phyloP scores from a whole-genome alignment of 495 filamentous ascomycete genomes.

The Lophiostoma macrostomum region DNA sequence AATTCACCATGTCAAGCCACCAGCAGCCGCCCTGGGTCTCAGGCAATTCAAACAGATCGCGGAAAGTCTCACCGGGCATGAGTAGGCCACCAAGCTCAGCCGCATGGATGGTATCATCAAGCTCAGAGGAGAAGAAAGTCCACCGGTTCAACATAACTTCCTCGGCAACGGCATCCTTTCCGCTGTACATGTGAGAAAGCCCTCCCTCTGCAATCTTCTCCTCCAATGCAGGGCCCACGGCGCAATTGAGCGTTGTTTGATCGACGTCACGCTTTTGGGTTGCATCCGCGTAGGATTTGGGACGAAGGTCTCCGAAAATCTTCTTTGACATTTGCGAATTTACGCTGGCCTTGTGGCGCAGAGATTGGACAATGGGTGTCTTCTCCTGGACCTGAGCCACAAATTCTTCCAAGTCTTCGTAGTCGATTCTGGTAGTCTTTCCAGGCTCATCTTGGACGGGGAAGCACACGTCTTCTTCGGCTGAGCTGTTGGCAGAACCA shows the following conservation, averaged over 20 bases:
- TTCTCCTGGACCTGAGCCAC: conserved; percentile 59
- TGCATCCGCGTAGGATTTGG: conserved; percentile 23
- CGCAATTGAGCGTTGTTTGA: conserved; percentile 24
- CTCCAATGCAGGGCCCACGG: conserved; percentile 24
- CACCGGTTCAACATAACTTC: conserved; percentile 59
- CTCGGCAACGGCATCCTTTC: conserved; percentile 14
- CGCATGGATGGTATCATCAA: conserved; percentile 87
- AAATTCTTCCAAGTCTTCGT: conserved; percentile 83
- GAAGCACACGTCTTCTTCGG: conserved; percentile 84
- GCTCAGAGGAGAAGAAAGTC: conserved; percentile 93
- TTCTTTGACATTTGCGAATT: conserved; percentile 51
- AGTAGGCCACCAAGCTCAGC: conserved; percentile 82
- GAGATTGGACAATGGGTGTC: conserved; percentile 37
- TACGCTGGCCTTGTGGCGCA: conserved; percentile 51
- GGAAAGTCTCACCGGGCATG: conserved; percentile 80
- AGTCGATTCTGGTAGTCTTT: conserved; percentile 70
- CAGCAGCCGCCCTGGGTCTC: conserved; percentile 71
- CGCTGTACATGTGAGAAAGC: conserved; percentile 10
- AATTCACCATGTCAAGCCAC: conserved; percentile 94
- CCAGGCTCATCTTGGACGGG: conserved; percentile 56
- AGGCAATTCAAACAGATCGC: conserved; percentile 79
- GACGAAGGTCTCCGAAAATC: conserved; percentile 64
- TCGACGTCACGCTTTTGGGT: conserved; percentile 41
- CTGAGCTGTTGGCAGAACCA: conserved; percentile 44
- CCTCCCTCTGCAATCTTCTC: conserved; percentile 39